Evolutionary conservation across 805 yeast species (phyloP), one percentile per base, ranked within the genome.

Genomic region (Pichia scutulata): DNA sequence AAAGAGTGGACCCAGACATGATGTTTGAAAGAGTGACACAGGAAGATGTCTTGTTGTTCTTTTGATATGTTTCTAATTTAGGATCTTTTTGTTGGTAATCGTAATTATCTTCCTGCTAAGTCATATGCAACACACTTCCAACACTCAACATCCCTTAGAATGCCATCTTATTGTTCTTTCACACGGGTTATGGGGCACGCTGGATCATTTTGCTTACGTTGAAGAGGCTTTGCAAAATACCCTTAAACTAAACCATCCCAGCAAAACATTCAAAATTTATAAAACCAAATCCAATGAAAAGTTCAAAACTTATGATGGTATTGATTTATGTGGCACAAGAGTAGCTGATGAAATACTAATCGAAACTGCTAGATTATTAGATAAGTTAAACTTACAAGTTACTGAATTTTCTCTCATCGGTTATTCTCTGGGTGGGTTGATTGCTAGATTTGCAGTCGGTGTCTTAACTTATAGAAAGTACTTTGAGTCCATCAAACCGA

Each of bases 351-450:
- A 89, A 65, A 81, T 89, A 45, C 63, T 70, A 19, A 56, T 53
- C 1, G 72, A 72, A 57, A 67, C 78, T 19, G 55, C 57, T 5
- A n/a, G 52, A 39, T 41, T 57, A 18, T 24, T 28, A 22, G 22
- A 43, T 16, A 13, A n/a, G 5, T 12, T 45, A 1, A 41, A 40
- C 25, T 39, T 36, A n/a, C 57, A 52, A 16, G 87, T 88, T 12
- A 70, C 73, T n/a, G 80, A 82, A 58, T 73, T 92, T 46, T 86
- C 95, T 48, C 70, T 89, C 39, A 73, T 87, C 7, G 97, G 97
- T 1, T 90, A 89, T 63, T 89, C 97, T 0, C 70, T 90, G 53
- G 97, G 97, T 30, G 97, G 97, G 0, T 66, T 90, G 21, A 81
- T 92, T 44, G 76, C 89, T 0, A 71, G 97, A 47, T 89, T 86